These are phyloP conservation scores for Yarrowia sp. DNA, from an alignment of 805 yeast genomes.

Conservation along the genomic window DNA sequence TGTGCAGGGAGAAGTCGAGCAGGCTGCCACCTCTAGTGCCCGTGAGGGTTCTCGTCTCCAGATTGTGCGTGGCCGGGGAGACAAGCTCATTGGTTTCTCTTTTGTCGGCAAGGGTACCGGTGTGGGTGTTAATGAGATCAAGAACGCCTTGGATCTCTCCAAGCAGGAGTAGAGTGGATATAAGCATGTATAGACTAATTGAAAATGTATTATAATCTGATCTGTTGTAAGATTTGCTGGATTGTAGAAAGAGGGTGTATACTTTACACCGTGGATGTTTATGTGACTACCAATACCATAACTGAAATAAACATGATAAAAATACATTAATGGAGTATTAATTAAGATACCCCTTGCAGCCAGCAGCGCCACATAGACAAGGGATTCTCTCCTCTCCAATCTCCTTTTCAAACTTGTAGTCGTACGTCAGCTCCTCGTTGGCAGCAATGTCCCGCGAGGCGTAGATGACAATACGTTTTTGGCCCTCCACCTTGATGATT, in stretches of 20 bases:
- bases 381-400: constrained; percentile 82
- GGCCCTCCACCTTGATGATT: constrained; percentile 91
- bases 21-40: constrained; percentile 21
- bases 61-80: constrained; percentile 16
- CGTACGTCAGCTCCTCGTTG: constrained; percentile 82
- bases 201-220: not conserved
- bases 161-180: not conserved
- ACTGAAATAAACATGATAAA: not conserved
- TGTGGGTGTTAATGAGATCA: constrained; percentile 7
- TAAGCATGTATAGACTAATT: constrained; percentile 4
- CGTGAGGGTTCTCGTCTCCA: constrained; percentile 11
- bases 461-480: constrained; percentile 88
- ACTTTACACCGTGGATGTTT: no score
- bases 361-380: constrained; percentile 93
- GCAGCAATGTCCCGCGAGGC: constrained; percentile 84
- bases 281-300: no score
- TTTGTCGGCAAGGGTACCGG: constrained; percentile 19
- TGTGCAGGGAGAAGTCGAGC: constrained; percentile 21
- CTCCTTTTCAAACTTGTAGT: constrained; percentile 91
- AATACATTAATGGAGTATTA: constrained; percentile 35
- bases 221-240: no score
- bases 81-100: constrained; percentile 7
- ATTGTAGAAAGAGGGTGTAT: no score
- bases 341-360: constrained; percentile 88
- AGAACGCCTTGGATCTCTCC: constrained; percentile 10